Conservation (phyloP, 805 yeast genomes). For the Priceomyces medius region DNA sequence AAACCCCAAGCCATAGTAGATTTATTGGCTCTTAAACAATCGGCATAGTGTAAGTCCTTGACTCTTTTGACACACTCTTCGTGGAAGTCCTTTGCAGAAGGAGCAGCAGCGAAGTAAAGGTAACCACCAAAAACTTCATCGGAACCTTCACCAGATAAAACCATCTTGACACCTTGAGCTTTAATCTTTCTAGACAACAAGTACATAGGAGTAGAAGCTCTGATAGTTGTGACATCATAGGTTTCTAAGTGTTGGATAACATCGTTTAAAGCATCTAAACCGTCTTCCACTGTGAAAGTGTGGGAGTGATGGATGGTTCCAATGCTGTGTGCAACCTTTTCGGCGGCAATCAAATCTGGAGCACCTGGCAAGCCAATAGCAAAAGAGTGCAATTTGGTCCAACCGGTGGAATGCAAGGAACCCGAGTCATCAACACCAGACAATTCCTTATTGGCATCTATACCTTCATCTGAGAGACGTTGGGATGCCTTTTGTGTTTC, state of each 20-base stretch:
- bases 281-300: slow-evolving; percentile 95
- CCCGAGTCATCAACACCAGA: slow-evolving; percentile 94
- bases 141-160: slow-evolving; percentile 96
- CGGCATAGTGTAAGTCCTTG: slow-evolving; percentile 95
- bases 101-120: slow-evolving; percentile 96
- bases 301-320: slow-evolving; percentile 98
- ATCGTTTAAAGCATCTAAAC: slow-evolving; percentile 91
- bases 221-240: slow-evolving; percentile 95
- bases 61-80: slow-evolving; percentile 93
- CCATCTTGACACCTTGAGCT: slow-evolving; percentile 99
- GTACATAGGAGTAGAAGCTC: slow-evolving; percentile 99
- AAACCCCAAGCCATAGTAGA: slow-evolving; percentile 99
- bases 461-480: slow-evolving; percentile 43
- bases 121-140: slow-evolving; percentile 99
- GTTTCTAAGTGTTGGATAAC: slow-evolving; percentile 96
- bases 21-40: slow-evolving; percentile 98
- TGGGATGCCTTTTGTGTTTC: slow-evolving; percentile 79
- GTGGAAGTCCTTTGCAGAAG: slow-evolving; percentile 90
- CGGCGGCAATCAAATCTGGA: slow-evolving; percentile 95
- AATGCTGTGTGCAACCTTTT: slow-evolving; percentile 92
- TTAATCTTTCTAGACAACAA: slow-evolving; percentile 92
- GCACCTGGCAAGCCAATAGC: slow-evolving; percentile 98
- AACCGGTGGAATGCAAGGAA: slow-evolving; percentile 74
- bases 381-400: slow-evolving; percentile 84
- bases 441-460: slow-evolving; percentile 66